Evolutionary conservation across 78 protist genomes (phyloP), one percentile per base, ranked within the genome.

Genomic region (Planoprotostelium fungivorum): DNA sequence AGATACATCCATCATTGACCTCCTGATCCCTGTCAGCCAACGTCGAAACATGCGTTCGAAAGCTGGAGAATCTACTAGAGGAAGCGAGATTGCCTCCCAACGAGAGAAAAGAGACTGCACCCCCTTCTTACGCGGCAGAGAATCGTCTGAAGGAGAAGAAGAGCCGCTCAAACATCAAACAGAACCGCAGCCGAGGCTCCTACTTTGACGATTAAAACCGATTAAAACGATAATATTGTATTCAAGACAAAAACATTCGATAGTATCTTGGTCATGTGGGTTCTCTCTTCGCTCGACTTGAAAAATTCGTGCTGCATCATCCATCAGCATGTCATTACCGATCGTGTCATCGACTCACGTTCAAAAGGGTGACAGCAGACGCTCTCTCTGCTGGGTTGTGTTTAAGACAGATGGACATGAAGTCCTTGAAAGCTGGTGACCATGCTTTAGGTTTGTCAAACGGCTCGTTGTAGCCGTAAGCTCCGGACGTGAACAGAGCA

Each of bases 351-450:
- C 31, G 31, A 51, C 73, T 51, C 73, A 51, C 73, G 31, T 29
- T 28, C 28, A 93, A n/a, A 9, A 93, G 39, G n/a, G 85, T 84
- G n/a, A 31, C 1, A 0, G 95, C 37, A 0, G 90, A 37, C 29
- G 38, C 23, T 83, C 95, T 86, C 38, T 93, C 84, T 36, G 37
- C 31, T 1, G 95, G 95, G 28, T 93, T 91, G 28, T 37, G 25
- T 35, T 87, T 86, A 25, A 93, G 9, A 38, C 95, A 93, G 38
- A 37, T 34, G 5, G n/a, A 0, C 5, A 90, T 25, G 38, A 93
- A 93, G 89, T 93, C 95, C 1, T 28, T n/a, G 28, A 36, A 63
- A 34, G 87, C 90, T 29, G 35, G 29, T 28, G 94, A 92, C 89
- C 91, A 90, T 0, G 84, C 86, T 36, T 89, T 88, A 85, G 86